Conservation (phyloP, 2,329 filamentous ascomycete species). For the Penicillium crustosum region DNA sequence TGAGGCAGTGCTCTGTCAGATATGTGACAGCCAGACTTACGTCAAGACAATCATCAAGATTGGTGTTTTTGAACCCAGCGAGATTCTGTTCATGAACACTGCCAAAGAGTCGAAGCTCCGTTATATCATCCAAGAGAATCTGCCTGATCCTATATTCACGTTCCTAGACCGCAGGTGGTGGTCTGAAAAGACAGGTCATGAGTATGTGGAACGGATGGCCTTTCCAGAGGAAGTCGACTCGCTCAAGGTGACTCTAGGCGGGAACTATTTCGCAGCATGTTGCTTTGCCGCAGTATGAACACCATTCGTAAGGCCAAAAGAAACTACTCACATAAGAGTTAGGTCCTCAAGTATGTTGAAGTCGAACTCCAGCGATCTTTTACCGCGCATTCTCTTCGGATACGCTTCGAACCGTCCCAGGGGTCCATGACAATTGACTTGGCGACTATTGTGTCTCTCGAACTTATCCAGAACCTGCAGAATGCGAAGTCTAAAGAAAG, state of each 20-base stretch:
- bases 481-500: slow-evolving; percentile 76
- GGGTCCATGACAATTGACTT: slow-evolving; percentile 96
- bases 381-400: slow-evolving; percentile 74
- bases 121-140: slow-evolving; percentile 70
- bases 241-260: slow-evolving; percentile 73
- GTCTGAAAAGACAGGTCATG: slow-evolving; percentile 74
- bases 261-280: slow-evolving; percentile 84
- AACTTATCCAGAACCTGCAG: slow-evolving; percentile 84
- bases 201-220: slow-evolving; percentile 76
- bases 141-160: slow-evolving; percentile 62
- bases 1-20: slow-evolving; percentile 82
- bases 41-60: slow-evolving; percentile 85
- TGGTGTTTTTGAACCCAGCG: slow-evolving; percentile 73
- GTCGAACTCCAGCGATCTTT: slow-evolving; percentile 67
- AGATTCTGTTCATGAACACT: slow-evolving; percentile 74
- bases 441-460: slow-evolving; percentile 79
- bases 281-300: slow-evolving; percentile 76
- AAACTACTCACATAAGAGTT: slow-evolving; percentile 16
- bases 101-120: slow-evolving; percentile 74
- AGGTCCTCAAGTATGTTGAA: slow-evolving; percentile 82
- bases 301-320: not conserved
- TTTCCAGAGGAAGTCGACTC: slow-evolving; percentile 77
- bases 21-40: slow-evolving; percentile 91
- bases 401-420: slow-evolving; percentile 84
- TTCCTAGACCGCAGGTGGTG: slow-evolving; percentile 75